A percentile compares a stretch with the other conserved stretches of the same genome.
phyloP scores from a whole-genome alignment of 2,329 filamentous ascomycete species.

The Chaetomiaceae sp. region DNA sequence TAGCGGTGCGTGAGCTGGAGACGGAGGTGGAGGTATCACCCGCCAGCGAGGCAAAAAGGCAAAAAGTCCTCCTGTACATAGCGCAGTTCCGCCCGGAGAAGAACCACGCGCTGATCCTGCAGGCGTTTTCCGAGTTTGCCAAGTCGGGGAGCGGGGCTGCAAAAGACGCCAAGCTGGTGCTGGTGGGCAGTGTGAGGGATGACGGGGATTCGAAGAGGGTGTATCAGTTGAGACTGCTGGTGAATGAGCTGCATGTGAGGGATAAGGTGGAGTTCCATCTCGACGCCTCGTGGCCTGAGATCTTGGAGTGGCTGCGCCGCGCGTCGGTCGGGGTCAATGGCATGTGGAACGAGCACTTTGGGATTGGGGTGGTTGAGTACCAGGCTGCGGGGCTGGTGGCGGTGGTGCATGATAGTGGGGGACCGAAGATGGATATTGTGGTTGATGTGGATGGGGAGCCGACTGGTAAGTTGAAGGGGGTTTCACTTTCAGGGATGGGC shows the following conservation, averaged over 20 bases:
- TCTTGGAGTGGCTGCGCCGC: constrained; percentile 71
- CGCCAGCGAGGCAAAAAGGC: constrained; percentile 63
- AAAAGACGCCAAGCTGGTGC: constrained; percentile 62
- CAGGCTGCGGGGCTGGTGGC: constrained; percentile 90
- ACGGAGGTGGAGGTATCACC: constrained; percentile 66
- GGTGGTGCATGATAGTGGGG: constrained; percentile 90
- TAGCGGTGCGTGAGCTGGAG: constrained; percentile 81
- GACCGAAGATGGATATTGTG: constrained; percentile 91
- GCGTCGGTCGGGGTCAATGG: constrained; percentile 88
- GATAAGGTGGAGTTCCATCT: constrained; percentile 82
- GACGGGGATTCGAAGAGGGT: constrained; percentile 75
- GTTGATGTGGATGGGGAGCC: constrained; percentile 70
- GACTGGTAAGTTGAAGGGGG: constrained; percentile 54
- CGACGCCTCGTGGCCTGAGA: constrained; percentile 83
- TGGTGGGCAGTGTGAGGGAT: constrained; percentile 90
- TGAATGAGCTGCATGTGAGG: constrained; percentile 80
- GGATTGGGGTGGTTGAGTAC: constrained; percentile 97
- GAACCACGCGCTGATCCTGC: constrained; percentile 83
- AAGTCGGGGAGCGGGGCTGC: constrained; percentile 48
- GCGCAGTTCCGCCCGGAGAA: constrained; percentile 97
- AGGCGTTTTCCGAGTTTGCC: constrained; percentile 76
- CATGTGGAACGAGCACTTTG: constrained; percentile 99
- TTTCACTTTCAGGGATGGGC: background rate
- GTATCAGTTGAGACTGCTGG: constrained; percentile 80
- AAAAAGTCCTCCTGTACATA: constrained; percentile 80